phyloP scores from a whole-genome alignment of 768 basidiomycete species.

The Naganishia randhawae region DNA sequence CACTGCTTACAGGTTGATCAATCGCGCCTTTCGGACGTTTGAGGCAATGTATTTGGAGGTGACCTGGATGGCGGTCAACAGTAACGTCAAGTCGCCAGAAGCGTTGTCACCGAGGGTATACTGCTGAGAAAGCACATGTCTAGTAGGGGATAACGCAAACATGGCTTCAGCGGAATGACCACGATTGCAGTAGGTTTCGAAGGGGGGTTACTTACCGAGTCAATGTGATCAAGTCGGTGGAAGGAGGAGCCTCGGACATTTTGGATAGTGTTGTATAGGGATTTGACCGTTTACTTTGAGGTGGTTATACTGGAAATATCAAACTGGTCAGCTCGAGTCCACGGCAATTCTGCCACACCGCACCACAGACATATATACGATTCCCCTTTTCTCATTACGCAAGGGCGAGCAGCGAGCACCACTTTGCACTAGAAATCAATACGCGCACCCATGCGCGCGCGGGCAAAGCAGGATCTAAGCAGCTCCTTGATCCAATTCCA shows the following conservation, averaged over 20 bases:
- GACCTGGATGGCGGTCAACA: conserved; percentile 86
- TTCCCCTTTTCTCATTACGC: not conserved
- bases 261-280: not conserved
- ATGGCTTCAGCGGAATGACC: not conserved
- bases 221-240: conserved; percentile 84
- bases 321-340: not conserved
- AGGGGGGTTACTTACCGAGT: conserved; percentile 64
- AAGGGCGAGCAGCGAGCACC: not conserved
- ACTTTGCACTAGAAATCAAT: not conserved
- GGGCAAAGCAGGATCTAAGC: not conserved
- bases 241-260: conserved; percentile 58
- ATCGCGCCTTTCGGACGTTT: conserved; percentile 90
- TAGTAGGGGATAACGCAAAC: conserved; percentile 44
- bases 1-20: conserved; percentile 84
- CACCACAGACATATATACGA: not conserved
- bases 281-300: not conserved
- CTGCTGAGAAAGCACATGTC: conserved; percentile 85
- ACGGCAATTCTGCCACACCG: not conserved
- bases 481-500: not conserved
- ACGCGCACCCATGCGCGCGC: not conserved
- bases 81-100: conserved; percentile 87
- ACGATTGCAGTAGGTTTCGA: not conserved
- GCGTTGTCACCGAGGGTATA: conserved; percentile 73
- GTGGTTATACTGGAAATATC: not conserved
- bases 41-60: conserved; percentile 79